Evolutionary conservation across 2,329 filamentous ascomycete genomes (phyloP).

Genomic region (Clarireedia hainanense): DNA sequence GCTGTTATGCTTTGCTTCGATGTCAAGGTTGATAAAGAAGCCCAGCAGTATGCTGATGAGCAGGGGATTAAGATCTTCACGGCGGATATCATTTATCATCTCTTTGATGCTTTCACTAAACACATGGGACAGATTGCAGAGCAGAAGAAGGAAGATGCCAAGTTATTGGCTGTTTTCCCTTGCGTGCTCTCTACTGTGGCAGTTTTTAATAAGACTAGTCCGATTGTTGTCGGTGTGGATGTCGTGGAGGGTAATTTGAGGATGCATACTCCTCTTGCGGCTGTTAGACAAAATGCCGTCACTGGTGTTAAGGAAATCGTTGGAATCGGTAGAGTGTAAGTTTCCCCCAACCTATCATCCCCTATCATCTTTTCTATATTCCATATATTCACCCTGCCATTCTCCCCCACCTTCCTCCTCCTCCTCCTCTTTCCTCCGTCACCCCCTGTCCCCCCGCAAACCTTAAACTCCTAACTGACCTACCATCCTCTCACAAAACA

Average conservation of each 20-base stretch:
- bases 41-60: conserved; percentile 81
- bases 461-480: conserved; percentile 2
- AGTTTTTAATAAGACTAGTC: conserved; percentile 96
- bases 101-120: conserved; percentile 93
- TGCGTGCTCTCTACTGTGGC: conserved; percentile 84
- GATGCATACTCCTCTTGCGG: conserved; percentile 83
- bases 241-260: conserved; percentile 83
- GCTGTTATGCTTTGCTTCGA: conserved; percentile 99
- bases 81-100: conserved; percentile 97
- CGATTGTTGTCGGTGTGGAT: conserved; percentile 93
- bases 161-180: conserved; percentile 93
- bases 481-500: conserved; percentile 34
- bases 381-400: not conserved
- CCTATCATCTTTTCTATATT: too few relatives aligned
- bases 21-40: conserved; percentile 98
- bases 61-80: conserved; percentile 97
- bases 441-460: not conserved
- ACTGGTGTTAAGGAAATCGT: conserved; percentile 81
- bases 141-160: conserved; percentile 93
- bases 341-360: not conserved
- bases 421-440: not conserved
- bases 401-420: not conserved
- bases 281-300: conserved; percentile 70
- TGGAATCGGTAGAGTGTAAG: conserved; percentile 70
- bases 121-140: conserved; percentile 84